A percentile compares a stretch with the other conserved stretches of the same genome.
Conservation (phyloP, 768 basidiomycete genomes). For the Cyclocybe aegerita region DNA sequence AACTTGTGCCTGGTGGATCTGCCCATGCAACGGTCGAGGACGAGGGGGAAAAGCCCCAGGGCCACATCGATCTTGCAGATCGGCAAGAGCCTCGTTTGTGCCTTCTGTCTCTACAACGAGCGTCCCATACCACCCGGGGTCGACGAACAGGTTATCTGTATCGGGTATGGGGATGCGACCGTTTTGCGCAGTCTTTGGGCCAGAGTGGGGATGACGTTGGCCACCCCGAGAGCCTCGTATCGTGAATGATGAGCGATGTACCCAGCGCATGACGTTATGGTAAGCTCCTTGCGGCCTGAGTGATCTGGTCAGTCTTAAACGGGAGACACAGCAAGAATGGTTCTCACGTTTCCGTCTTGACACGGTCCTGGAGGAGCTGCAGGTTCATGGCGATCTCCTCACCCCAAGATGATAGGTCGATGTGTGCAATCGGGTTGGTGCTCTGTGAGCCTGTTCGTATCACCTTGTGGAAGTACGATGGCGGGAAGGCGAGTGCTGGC, state of each 20-base stretch:
- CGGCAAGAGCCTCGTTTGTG: slow-evolving; percentile 80
- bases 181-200: slow-evolving; percentile 19
- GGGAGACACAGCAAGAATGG: neutral
- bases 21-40: slow-evolving; percentile 37
- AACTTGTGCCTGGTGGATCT: slow-evolving; percentile 37
- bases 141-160: slow-evolving; percentile 55
- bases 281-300: slow-evolving; percentile 75
- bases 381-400: slow-evolving; percentile 72
- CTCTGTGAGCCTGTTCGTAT: slow-evolving; percentile 59
- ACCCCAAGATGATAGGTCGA: slow-evolving; percentile 79
- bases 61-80: slow-evolving; percentile 74
- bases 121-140: slow-evolving; percentile 81
- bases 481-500: slow-evolving; percentile 77
- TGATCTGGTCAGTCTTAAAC: slow-evolving; percentile 7
- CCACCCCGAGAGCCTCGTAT: slow-evolving; percentile 49
- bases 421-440: slow-evolving; percentile 63
- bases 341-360: slow-evolving; percentile 78
- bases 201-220: slow-evolving; percentile 28
- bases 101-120: slow-evolving; percentile 86
- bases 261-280: slow-evolving; percentile 85
- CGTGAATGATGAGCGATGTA: slow-evolving; percentile 75
- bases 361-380: slow-evolving; percentile 75
- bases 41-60: slow-evolving; percentile 65
- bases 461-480: slow-evolving; percentile 88
- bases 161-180: slow-evolving; percentile 54